Conservation (phyloP, 306 rosid species). For the Hippophae tibetana region DNA sequence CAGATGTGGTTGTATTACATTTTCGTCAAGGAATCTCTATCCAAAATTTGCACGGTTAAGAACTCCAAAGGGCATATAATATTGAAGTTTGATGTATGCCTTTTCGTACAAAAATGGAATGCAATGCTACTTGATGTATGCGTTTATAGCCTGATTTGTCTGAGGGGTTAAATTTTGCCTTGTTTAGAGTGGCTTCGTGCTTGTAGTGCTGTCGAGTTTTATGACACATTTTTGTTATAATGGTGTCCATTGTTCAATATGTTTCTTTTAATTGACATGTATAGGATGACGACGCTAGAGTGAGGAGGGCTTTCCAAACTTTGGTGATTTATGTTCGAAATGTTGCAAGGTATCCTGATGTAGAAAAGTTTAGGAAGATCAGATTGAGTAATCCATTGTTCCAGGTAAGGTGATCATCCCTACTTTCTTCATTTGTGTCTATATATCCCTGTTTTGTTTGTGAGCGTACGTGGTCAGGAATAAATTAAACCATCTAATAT, state of each 20-base stretch:
- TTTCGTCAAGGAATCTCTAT: too few species aligned
- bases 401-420: slow-evolving; percentile 39
- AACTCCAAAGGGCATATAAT: too few species aligned
- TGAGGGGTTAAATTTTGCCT: too few species aligned
- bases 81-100: too few species aligned
- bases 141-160: too few species aligned
- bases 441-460: background rate
- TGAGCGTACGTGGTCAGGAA: too few species aligned
- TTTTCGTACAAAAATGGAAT: too few species aligned
- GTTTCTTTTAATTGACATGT: slow-evolving; percentile 15
- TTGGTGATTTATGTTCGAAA: slow-evolving; percentile 66
- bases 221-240: background rate
- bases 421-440: background rate
- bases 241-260: background rate
- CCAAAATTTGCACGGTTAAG: too few species aligned
- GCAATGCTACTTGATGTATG: too few species aligned
- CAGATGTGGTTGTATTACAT: too few species aligned
- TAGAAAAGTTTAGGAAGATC: slow-evolving; percentile 76
- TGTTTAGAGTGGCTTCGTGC: background rate
- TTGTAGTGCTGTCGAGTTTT: too few species aligned
- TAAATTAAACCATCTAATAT: too few species aligned
- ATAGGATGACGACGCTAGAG: slow-evolving; percentile 68
- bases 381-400: slow-evolving; percentile 58
- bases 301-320: slow-evolving; percentile 64
- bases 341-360: slow-evolving; percentile 69